phyloP scores from a whole-genome alignment of 495 filamentous ascomycete species.

The Pseudomonodictys pantanalensis region DNA sequence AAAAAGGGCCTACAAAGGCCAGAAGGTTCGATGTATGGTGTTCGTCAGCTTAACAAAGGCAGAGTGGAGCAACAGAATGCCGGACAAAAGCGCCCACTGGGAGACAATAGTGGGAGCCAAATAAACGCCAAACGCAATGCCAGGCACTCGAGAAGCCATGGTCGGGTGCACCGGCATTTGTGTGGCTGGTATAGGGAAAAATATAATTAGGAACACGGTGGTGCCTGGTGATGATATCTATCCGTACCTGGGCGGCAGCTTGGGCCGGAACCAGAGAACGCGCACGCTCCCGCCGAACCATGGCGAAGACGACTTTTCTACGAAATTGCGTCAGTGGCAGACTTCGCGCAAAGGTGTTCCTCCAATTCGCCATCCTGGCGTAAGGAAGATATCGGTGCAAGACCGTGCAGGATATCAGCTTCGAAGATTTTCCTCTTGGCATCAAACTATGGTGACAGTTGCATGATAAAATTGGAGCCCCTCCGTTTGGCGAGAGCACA shows the following conservation, averaged over 20 bases:
- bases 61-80: background rate
- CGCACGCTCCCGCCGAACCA: too few relatives aligned
- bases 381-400: too few relatives aligned
- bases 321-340: too few relatives aligned
- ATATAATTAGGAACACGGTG: conserved; percentile 5
- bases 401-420: too few relatives aligned
- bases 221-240: background rate
- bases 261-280: too few relatives aligned
- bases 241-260: too few relatives aligned
- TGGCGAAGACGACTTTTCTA: too few relatives aligned
- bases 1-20: conserved; percentile 8
- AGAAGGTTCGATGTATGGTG: conserved; percentile 18
- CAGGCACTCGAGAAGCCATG: too few relatives aligned
- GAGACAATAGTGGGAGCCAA: background rate
- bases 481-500: background rate
- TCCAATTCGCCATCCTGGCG: too few relatives aligned
- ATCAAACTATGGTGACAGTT: background rate
- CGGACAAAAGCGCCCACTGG: background rate
- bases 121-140: too few relatives aligned
- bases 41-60: background rate
- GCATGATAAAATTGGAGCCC: conserved; percentile 2
- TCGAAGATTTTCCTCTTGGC: conserved; percentile 5
- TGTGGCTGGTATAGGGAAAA: conserved; percentile 5
- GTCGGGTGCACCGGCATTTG: too few relatives aligned
- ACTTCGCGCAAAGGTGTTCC: too few relatives aligned